phyloP scores from a whole-genome alignment of 139 green algal species.

The Chlorella sorokiniana region DNA sequence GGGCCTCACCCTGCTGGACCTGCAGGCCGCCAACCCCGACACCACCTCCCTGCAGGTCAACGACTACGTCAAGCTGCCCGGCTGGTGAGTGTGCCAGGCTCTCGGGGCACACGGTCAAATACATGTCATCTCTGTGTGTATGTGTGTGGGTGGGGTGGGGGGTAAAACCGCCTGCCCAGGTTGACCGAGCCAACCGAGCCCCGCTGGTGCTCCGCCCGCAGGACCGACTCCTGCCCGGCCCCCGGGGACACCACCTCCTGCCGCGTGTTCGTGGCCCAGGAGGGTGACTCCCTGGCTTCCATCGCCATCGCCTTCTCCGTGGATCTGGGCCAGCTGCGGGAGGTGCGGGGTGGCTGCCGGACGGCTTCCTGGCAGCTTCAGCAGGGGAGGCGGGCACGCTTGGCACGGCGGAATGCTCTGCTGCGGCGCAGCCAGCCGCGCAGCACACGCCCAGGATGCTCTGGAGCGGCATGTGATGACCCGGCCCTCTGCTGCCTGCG shows the following conservation, averaged over 20 bases:
- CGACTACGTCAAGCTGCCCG: conserved; percentile 24
- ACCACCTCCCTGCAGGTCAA: conserved; percentile 3
- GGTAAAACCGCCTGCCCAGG: too few species aligned
- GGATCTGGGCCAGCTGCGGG: conserved; percentile 4
- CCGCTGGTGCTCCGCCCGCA: neutral
- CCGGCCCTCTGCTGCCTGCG: too few species aligned
- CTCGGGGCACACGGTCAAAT: neutral
- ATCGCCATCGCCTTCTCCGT: conserved; percentile 43
- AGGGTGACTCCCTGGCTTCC: conserved; percentile 29
- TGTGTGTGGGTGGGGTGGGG: neutral
- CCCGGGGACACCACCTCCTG: conserved; percentile 32
- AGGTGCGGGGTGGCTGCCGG: neutral
- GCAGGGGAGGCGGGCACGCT: too few species aligned
- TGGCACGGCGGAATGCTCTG: too few species aligned
- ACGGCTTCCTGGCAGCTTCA: neutral
- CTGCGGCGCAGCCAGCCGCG: too few species aligned
- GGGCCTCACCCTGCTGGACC: conserved; percentile 3
- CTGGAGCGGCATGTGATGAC: too few species aligned
- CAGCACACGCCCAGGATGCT: too few species aligned
- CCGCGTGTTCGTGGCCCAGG: conserved; percentile 29
- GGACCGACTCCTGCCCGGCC: conserved; percentile 28
- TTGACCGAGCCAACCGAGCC: too few species aligned
- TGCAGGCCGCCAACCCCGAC: conserved; percentile 6
- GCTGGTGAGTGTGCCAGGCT: conserved; percentile 4
- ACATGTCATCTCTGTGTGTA: too few species aligned